Base-by-base conservation (phyloP, 2,329 filamentous ascomycete species). In the Diplocarpon rosae region DNA sequence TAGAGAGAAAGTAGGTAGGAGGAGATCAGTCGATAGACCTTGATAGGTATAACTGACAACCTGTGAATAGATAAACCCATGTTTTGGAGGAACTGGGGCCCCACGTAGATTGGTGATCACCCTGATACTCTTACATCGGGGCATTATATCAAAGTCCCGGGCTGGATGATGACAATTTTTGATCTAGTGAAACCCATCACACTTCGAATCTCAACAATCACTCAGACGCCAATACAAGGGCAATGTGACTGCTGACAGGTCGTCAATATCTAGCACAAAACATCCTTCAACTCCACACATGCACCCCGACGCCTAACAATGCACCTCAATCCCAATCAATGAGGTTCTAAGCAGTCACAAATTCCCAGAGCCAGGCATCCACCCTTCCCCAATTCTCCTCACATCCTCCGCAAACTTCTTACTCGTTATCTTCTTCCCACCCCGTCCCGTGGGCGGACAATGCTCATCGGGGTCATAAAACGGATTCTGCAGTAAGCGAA, bases 401-500 rank as follows among this genome's bases (percentile, higher is more conserved):
- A 98, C 81, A 58, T 95, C 88, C 13, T 78, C 76, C 40, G 79
- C 74, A 63, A 98, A 98, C 61, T 70, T 79, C 55, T 74, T 76
- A 63, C 88, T 95, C 42, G 78, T 83, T 53, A 96, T 95, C 60
- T 81, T 80, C 62, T 79, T 75, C 2, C 76, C 76, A 0, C 72
- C 71, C 20, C 63, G 63, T 0, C 72, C 74, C 0, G 63, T 63
- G 3, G 68, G 62, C 39, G 83, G 83, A 51, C 75, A 75, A 63
- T 89, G 80, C 57, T 90, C 84, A 60, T 95, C 88, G 9, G 90
- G 90, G 37, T 83, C 80, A 64, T 89, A 96, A 65, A 98, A 98
- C 0, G 90, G 90, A 59, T 98, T 96, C 65, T 95, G 83, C 53
- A 96, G 68, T 41, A 98, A 69, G 50, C 78, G 71, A 46, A 96